phyloP scores from a whole-genome alignment of 179 eudicot species.

The Actinidia polygama region DNA sequence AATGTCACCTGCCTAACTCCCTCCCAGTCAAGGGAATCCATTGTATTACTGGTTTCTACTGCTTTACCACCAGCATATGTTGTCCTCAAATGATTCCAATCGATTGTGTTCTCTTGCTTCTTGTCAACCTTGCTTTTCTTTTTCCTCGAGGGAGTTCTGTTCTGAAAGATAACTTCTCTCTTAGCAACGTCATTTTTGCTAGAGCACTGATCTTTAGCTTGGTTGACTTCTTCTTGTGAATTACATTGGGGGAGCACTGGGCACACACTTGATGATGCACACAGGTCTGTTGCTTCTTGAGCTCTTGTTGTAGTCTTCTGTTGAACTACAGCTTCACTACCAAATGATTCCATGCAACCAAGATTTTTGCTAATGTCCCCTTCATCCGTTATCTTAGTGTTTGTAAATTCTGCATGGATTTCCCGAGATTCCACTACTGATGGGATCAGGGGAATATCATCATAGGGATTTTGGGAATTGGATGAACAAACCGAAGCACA shows the following conservation, averaged over 20 bases:
- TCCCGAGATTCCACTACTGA: background rate
- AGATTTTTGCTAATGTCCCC: slow-evolving; percentile 5
- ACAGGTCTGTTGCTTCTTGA: slow-evolving; percentile 10
- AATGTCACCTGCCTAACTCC: slow-evolving; percentile 57
- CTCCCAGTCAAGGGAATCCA: slow-evolving; percentile 77
- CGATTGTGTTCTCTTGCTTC: slow-evolving; percentile 24
- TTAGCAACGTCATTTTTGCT: background rate
- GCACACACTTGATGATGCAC: slow-evolving; percentile 9
- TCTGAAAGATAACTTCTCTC: slow-evolving; percentile 10
- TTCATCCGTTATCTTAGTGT: background rate
- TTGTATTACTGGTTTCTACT: slow-evolving; percentile 33
- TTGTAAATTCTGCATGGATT: background rate
- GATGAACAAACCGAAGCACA: background rate
- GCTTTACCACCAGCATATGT: slow-evolving; percentile 30
- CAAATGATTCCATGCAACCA: background rate
- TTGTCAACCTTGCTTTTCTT: slow-evolving; percentile 24
- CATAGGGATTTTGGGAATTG: slow-evolving; percentile 2
- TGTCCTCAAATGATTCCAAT: slow-evolving; percentile 46
- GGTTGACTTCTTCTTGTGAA: slow-evolving; percentile 7
- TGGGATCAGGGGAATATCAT: background rate
- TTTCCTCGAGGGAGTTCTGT: slow-evolving; percentile 10
- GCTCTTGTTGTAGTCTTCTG: background rate
- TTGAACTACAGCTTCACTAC: background rate
- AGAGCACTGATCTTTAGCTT: background rate
- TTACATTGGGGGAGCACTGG: background rate